These are phyloP conservation scores for Cucurbita pepo DNA, from an alignment of 306 rosid species.

Conservation along the genomic window DNA sequence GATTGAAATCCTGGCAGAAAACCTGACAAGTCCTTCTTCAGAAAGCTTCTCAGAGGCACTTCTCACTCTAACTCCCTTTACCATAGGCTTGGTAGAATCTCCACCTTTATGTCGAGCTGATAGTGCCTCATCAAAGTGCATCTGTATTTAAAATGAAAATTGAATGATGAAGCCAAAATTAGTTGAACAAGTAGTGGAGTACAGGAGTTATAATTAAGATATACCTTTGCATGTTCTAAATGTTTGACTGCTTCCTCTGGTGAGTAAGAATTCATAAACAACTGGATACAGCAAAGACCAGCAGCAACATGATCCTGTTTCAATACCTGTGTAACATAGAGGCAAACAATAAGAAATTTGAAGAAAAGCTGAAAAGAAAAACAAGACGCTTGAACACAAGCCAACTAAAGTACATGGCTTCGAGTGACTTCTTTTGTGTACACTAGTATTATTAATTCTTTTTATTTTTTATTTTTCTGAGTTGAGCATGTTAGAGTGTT, in stretches of 20 bases:
- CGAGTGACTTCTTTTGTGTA: too few relatives aligned
- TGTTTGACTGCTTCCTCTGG: slow-evolving; percentile 91
- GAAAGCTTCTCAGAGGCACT: slow-evolving; percentile 73
- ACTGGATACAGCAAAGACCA: slow-evolving; percentile 94
- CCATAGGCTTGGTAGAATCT: slow-evolving; percentile 69
- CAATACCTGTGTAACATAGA: slow-evolving; percentile 51
- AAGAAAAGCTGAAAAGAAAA: background rate
- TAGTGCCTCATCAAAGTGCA: slow-evolving; percentile 89
- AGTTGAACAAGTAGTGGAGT: background rate
- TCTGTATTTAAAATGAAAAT: slow-evolving; percentile 27
- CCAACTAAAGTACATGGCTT: background rate
- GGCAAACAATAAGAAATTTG: background rate
- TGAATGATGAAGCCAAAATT: background rate
- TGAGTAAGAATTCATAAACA: slow-evolving; percentile 70
- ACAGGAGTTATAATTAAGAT: background rate
- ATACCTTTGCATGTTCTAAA: slow-evolving; percentile 92
- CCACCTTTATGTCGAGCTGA: slow-evolving; percentile 80
- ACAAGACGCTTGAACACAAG: background rate
- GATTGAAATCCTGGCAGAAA: slow-evolving; percentile 72
- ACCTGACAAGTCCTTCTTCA: slow-evolving; percentile 90
- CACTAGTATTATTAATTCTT: too few relatives aligned
- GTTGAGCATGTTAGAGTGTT: too few relatives aligned
- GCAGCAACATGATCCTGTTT: slow-evolving; percentile 90
- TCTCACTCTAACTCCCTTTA: slow-evolving; percentile 66
- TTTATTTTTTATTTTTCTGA: too few relatives aligned